Evolutionary conservation across 106 monocot species (phyloP).

Genomic region (Dendrobium nobile): DNA sequence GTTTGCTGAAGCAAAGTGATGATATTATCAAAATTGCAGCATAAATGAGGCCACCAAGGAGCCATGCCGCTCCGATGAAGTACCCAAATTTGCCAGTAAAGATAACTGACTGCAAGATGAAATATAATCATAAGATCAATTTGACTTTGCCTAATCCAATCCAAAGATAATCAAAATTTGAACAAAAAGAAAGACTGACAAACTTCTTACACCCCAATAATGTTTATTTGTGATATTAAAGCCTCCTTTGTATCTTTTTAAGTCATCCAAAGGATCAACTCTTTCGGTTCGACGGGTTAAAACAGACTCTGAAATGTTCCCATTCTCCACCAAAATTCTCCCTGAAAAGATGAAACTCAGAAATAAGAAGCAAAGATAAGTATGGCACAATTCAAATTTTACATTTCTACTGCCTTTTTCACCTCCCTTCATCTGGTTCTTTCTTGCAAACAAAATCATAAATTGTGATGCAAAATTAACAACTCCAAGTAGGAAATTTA

Average conservation of each 20-base stretch:
- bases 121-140: neutral
- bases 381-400: neutral
- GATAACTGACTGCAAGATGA: constrained; percentile 55
- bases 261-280: constrained; percentile 63
- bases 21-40: constrained; percentile 16
- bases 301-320: constrained; percentile 20
- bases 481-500: neutral
- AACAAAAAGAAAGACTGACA: neutral
- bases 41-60: constrained; percentile 41
- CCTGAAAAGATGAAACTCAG: neutral
- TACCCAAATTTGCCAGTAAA: constrained; percentile 88
- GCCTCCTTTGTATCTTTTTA: constrained; percentile 79
- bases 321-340: constrained; percentile 27
- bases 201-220: constrained; percentile 88
- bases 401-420: neutral
- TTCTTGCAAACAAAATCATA: neutral
- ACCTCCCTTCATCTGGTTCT: neutral
- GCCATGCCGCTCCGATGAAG: constrained; percentile 54
- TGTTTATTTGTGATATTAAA: constrained; percentile 87
- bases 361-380: neutral
- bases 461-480: too few species aligned
- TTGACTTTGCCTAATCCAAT: neutral
- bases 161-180: neutral
- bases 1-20: constrained; percentile 19
- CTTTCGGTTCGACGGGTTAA: constrained; percentile 45